Evolutionary conservation across 495 filamentous ascomycete genomes (phyloP), one percentile per base, ranked within the genome.

Genomic region (Penicillium bovifimosum): DNA sequence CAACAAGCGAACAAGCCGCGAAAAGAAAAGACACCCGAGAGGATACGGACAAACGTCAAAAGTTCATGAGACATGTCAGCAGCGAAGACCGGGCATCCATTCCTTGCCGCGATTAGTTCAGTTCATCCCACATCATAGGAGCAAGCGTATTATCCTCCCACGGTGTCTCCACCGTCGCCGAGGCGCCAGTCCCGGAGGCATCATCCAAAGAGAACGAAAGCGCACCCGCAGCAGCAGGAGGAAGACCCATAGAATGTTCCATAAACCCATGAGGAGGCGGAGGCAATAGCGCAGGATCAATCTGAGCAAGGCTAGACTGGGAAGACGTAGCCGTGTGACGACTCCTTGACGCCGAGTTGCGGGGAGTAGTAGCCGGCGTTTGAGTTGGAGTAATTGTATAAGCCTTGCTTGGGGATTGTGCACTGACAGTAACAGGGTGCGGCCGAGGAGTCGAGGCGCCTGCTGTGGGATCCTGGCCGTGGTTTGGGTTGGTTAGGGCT

Each of bases 81-180:
- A 18, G 8, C n/a, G 24, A 16, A 13, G 31, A 11, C 3, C n/a
- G n/a, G n/a, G n/a, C 16, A 39, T 34, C 7, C 6, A 34, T 20
- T n/a, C n/a, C 14, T 28, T 49, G n/a, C 5, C 26, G 13, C 14
- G 6, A 7, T 59, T 36, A 74, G 17, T 60, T 35, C 29, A 74
- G 34, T 41, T 74, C 71, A 62, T 76, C 72, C 73, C 72, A 76
- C 26, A 67, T 52, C 64, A 76, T 67, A 27, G 73, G 73, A 10
- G 73, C 66, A 44, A 76, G 66, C 0, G 72, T 73, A 54, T 72
- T 75, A 53, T 72, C 69, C 13, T 67, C 64, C 72, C 72, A 75
- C 0, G 67, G 56, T 7, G 52, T 44, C 27, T 62, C 63, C 16
- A 59, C 54, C 9, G 35, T 49, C 3, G 63, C 63, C 29, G 61